phyloP scores from a whole-genome alignment of 441 rosid species.

The Melastoma candidum region DNA sequence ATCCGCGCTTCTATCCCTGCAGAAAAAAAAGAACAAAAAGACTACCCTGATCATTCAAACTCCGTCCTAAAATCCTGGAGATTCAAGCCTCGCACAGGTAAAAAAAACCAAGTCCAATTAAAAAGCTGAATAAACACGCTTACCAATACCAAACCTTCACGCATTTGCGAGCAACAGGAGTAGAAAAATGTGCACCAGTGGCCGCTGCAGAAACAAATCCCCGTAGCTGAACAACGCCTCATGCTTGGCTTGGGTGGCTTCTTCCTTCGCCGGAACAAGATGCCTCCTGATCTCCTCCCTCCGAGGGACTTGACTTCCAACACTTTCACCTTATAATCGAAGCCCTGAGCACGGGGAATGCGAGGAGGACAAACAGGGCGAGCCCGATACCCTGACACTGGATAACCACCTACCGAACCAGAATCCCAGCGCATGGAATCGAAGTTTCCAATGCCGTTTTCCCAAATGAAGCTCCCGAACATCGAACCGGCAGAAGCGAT shows the following conservation, averaged over 20 bases:
- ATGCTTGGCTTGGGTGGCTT: constrained; percentile 68
- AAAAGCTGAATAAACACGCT: too few relatives aligned
- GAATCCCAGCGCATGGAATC: constrained; percentile 31
- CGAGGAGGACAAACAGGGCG: constrained; percentile 50
- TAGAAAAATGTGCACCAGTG: constrained; percentile 70
- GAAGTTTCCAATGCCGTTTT: neutral
- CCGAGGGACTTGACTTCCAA: constrained; percentile 41
- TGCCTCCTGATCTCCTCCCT: constrained; percentile 65
- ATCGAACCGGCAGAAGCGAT: constrained; percentile 20
- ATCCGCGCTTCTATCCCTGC: too few relatives aligned
- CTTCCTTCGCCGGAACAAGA: constrained; percentile 68
- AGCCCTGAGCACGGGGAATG: constrained; percentile 30
- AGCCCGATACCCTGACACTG: constrained; percentile 64
- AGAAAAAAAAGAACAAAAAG: too few relatives aligned
- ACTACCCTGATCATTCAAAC: too few relatives aligned
- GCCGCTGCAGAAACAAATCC: constrained; percentile 15
- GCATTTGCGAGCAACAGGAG: constrained; percentile 1
- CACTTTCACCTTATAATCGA: constrained; percentile 54
- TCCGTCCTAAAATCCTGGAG: too few relatives aligned
- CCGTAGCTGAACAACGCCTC: constrained; percentile 50
- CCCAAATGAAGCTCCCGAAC: neutral
- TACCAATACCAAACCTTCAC: too few relatives aligned
- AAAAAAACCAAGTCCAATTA: too few relatives aligned
- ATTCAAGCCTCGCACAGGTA: too few relatives aligned
- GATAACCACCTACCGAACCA: constrained; percentile 58